Percentiles rank a stretch among this genome's conserved stretches.
Evolutionary conservation across 202 grass and related monocot species (phyloP).

Genomic region (Thinopyrum obtusiflorum): DNA sequence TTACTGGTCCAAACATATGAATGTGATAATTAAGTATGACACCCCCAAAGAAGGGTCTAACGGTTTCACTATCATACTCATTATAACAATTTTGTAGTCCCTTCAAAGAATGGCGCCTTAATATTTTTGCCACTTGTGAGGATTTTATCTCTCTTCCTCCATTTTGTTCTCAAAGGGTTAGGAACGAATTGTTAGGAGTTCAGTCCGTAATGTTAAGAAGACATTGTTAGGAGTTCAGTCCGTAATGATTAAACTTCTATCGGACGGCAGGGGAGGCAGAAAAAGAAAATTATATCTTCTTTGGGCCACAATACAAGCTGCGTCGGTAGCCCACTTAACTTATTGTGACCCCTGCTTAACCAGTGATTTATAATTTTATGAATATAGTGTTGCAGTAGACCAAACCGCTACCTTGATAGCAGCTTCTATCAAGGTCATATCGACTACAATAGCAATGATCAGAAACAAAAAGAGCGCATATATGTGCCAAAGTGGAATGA

Average conservation of each 20-base stretch:
- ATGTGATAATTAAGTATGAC: neutral
- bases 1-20: neutral
- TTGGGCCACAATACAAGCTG: neutral
- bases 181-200: neutral
- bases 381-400: neutral
- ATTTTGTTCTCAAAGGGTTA: neutral
- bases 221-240: neutral
- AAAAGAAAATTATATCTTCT: no score
- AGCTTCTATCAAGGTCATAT: neutral
- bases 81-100: neutral
- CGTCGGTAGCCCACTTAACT: neutral
- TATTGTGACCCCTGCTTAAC: neutral
- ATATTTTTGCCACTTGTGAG: neutral
- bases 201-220: neutral
- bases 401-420: neutral
- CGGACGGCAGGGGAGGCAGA: neutral
- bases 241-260: neutral
- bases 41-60: neutral
- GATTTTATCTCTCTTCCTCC: neutral
- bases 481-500: neutral
- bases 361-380: neutral
- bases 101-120: neutral
- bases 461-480: constrained; percentile 10
- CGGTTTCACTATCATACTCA: neutral
- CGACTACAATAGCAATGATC: neutral